Base-by-base conservation (phyloP, 148 eudicot genomes). In the Persicaria maculosa region DNA sequence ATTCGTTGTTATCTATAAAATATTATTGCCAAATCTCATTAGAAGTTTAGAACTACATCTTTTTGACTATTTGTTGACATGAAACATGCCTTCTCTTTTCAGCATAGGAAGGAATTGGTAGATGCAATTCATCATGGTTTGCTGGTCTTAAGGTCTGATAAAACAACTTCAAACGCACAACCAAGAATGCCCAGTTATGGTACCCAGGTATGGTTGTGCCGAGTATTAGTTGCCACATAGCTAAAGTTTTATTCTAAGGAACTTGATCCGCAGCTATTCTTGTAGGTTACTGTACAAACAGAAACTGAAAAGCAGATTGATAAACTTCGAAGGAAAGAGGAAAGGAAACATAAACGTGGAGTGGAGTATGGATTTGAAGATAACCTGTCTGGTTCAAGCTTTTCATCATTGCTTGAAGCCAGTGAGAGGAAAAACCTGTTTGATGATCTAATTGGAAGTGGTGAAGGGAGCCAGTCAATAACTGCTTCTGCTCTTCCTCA, bases 291-390 rank as follows among this genome's bases (percentile, higher is more conserved):
- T 70, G 93, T 95, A 50, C 97, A 92, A 86, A 92, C 91, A 72
- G 97, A 90, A 83, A 90, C 92, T 50, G 92, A 83, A 74, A 72
- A 80, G 73, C 96, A 92, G 82, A 86, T 95, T 83, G 98, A 92
- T 80, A 95, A 92, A 88, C 91, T 95, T 83, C 87, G 97, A 68
- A 97, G 98, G 68, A 95, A 95, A 88, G 98, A 95, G 86, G 98
- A 92, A 76, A 92, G 87, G 77, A 87, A 92, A 81, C 86, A 87
- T 78, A 95, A 85, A 74, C 98, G 96, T 76, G 95, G 90, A 74
- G 68, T 77, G 40, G 96, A 90, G 79, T 73, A 84, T 78, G 97
- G 96, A 72, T 61, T 85, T 74, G 97, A 94, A 73, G 90, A 85
- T 74, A 87, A 87, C 10, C 83, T 87, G 47, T 87, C 91, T 64